Percentiles rank a stretch among this genome's conserved stretches.
Conservation (phyloP, 306 rosid genomes). For the Prunus kanzakura region DNA sequence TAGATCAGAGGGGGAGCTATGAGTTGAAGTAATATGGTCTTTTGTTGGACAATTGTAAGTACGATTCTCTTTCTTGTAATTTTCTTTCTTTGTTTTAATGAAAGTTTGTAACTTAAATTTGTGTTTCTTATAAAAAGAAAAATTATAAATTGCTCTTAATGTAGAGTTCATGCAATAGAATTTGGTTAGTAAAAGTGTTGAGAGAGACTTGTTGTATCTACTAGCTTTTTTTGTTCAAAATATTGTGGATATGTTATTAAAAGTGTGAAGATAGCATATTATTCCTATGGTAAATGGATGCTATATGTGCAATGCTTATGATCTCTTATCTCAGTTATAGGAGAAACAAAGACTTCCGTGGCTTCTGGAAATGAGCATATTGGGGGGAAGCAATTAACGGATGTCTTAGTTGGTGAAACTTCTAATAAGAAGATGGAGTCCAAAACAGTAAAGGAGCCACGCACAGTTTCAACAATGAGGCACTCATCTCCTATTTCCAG, state of each 20-base stretch:
- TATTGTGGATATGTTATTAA: background rate
- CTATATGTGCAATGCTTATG: background rate
- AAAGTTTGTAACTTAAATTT: background rate
- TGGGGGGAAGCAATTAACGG: background rate
- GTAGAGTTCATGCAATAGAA: no score
- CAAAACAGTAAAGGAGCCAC: background rate
- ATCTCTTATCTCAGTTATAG: conserved; percentile 1
- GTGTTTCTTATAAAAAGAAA: background rate
- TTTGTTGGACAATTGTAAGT: background rate
- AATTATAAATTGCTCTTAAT: background rate
- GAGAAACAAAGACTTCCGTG: conserved; percentile 21
- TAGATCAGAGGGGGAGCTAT: no score
- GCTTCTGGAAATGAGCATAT: conserved; percentile 24
- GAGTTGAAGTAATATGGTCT: no score
- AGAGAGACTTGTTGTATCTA: background rate
- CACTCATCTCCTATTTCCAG: background rate
- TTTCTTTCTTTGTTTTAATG: background rate
- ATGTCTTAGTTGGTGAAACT: conserved; percentile 16
- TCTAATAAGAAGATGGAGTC: conserved; percentile 15
- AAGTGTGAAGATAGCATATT: background rate
- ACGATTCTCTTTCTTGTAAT: background rate
- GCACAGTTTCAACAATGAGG: conserved; percentile 9
- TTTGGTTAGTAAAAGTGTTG: background rate
- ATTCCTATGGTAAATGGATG: background rate
- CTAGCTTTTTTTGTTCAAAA: background rate